Conservation (phyloP, 129 eudicot genomes). For the Saussurea involucrata region DNA sequence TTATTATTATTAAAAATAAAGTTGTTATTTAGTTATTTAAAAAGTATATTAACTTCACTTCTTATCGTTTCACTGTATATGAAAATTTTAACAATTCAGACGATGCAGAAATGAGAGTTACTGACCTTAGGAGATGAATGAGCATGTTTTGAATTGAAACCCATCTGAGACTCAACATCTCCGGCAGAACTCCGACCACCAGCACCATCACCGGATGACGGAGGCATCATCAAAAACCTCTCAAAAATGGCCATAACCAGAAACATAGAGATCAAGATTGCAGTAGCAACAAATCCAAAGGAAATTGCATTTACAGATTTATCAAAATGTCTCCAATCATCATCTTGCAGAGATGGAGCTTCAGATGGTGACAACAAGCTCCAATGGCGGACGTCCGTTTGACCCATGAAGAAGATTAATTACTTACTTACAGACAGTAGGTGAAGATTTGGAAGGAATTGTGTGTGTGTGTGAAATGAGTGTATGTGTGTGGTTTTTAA, state of each 20-base stretch:
- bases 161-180: slow-evolving; percentile 33
- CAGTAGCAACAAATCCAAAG: slow-evolving; percentile 77
- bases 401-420: not conserved
- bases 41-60: too few relatives aligned
- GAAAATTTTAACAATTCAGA: not conserved
- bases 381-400: not conserved
- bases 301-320: slow-evolving; percentile 69
- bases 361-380: not conserved
- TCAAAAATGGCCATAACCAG: slow-evolving; percentile 77
- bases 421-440: not conserved
- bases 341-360: not conserved
- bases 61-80: too few relatives aligned
- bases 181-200: slow-evolving; percentile 7
- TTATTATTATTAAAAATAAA: too few relatives aligned
- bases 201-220: not conserved
- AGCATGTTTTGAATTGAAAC: slow-evolving; percentile 26
- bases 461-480: too few relatives aligned
- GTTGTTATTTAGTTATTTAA: too few relatives aligned
- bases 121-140: slow-evolving; percentile 38
- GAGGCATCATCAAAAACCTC: slow-evolving; percentile 52
- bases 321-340: slow-evolving; percentile 52
- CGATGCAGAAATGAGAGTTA: not conserved
- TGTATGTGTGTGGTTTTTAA: too few relatives aligned
- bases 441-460: too few relatives aligned
- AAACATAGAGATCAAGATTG: slow-evolving; percentile 61